phyloP scores from a whole-genome alignment of 805 yeast genomes.

The Sugiyamaella marilandica region DNA sequence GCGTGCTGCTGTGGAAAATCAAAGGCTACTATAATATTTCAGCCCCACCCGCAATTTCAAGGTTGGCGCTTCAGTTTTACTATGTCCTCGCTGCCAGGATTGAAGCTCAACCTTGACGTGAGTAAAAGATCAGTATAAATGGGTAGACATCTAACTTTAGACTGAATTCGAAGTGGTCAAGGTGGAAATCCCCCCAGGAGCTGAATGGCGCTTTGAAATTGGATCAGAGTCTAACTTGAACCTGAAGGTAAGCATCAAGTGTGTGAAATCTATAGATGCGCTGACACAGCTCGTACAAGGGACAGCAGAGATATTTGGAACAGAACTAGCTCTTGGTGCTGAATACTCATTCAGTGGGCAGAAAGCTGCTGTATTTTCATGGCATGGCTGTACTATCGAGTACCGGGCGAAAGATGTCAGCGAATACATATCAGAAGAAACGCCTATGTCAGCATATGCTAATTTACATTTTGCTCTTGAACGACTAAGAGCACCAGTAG shows the following conservation, averaged over 20 bases:
- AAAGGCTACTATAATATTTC: too few species aligned
- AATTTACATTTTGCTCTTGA: slow-evolving; percentile 77
- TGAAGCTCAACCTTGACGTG: slow-evolving; percentile 11
- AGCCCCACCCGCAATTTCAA: too few species aligned
- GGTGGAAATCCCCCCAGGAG: slow-evolving; percentile 30
- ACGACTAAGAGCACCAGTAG: slow-evolving; percentile 35
- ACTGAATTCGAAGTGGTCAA: slow-evolving; percentile 1
- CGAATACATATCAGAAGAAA: slow-evolving; percentile 68
- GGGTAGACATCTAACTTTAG: neutral
- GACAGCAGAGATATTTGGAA: slow-evolving; percentile 85
- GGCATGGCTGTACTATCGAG: slow-evolving; percentile 60
- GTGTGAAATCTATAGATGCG: neutral
- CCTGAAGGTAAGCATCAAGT: slow-evolving; percentile 39
- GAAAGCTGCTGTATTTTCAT: slow-evolving; percentile 53
- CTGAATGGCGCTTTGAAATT: slow-evolving; percentile 78
- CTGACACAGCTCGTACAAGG: slow-evolving; percentile 47
- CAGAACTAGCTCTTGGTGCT: slow-evolving; percentile 74
- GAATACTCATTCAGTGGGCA: slow-evolving; percentile 55
- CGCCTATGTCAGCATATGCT: slow-evolving; percentile 57
- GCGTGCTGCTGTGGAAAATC: too few species aligned
- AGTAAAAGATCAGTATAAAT: neutral
- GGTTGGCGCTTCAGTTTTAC: neutral
- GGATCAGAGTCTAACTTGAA: slow-evolving; percentile 46
- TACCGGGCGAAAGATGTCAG: slow-evolving; percentile 34
- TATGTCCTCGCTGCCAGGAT: slow-evolving; percentile 20